Base-by-base conservation (phyloP, 164 flowering plant genomes). In the Aristolochia contorta region DNA sequence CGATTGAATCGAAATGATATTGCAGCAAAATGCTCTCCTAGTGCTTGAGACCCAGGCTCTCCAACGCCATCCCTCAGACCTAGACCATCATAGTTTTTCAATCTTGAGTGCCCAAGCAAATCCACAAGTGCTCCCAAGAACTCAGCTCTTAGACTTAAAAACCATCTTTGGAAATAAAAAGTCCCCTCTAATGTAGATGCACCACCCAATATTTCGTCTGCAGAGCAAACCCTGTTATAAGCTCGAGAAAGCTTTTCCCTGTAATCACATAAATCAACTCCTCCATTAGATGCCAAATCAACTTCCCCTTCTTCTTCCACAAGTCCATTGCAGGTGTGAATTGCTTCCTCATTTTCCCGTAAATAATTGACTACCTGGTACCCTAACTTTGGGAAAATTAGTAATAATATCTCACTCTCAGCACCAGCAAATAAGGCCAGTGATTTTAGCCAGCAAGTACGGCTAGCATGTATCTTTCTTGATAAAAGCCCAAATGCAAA, bases 101-200 rank as follows among this genome's bases (percentile, higher is more conserved):
- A 23, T 24, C 25, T 62, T 63, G 84, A 62, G 48, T 78, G 56
- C 60, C 74, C 75, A 49, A 79, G 27, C 20, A 83, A 52, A 41
- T 82, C 84, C 25, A 47, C 66, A 30, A 82, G 63, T 57, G 53
- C 58, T 71, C 69, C 79, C 24, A 88, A 54, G 64, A 77, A 47
- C 63, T 75, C 80, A 14, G 67, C 70, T 69, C 89, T 77, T 37
- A 86, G 69, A 24, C 70, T 68, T 72, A 87, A 50, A 67, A 89
- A 85, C 98, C 96, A 85, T 69, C 71, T 82, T 55, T 87, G 96
- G 59, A 91, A 91, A 67, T 69, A 63, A 68, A 80, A 78, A 9
- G 65, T 50, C 58, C 59, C 67, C 52, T 63, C 67, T 13, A 64
- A 62, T 58, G 66, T 43, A 49, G 19, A 56, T 64, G 58, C 64